Conservation (phyloP, 2,329 filamentous ascomycete genomes). For the Sporothrix variecibatus region DNA sequence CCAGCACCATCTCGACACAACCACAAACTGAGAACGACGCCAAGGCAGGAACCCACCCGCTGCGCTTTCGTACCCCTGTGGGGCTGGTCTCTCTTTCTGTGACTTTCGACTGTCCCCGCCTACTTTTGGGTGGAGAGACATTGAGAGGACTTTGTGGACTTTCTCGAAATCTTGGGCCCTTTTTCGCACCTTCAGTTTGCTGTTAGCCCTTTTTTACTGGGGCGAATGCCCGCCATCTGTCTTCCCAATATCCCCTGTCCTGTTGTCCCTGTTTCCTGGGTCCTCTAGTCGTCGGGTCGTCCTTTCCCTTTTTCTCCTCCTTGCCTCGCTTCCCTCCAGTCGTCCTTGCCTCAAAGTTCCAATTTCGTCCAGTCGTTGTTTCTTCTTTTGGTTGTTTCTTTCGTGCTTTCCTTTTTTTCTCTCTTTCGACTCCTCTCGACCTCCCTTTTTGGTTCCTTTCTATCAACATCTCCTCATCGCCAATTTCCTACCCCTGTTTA, state of each 20-base stretch:
- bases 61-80: conserved; percentile 14
- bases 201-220: conserved; percentile 17
- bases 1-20: background rate
- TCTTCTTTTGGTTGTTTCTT: background rate
- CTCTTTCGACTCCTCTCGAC: background rate
- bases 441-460: background rate
- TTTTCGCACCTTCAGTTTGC: background rate
- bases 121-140: background rate
- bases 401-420: background rate
- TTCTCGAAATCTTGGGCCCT: too few species aligned
- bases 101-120: background rate
- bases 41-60: conserved; percentile 15
- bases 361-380: background rate
- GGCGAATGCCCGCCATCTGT: background rate
- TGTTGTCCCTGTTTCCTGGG: background rate
- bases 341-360: background rate
- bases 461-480: background rate
- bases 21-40: background rate
- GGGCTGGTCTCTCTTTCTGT: background rate
- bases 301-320: background rate
- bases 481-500: background rate
- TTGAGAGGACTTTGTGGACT: background rate
- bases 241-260: too few species aligned
- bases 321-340: background rate
- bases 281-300: background rate